A percentile compares a stretch with the other conserved stretches of the same genome.
Evolutionary conservation across 495 filamentous ascomycete species (phyloP).

Genomic region (Bacidia rubella): DNA sequence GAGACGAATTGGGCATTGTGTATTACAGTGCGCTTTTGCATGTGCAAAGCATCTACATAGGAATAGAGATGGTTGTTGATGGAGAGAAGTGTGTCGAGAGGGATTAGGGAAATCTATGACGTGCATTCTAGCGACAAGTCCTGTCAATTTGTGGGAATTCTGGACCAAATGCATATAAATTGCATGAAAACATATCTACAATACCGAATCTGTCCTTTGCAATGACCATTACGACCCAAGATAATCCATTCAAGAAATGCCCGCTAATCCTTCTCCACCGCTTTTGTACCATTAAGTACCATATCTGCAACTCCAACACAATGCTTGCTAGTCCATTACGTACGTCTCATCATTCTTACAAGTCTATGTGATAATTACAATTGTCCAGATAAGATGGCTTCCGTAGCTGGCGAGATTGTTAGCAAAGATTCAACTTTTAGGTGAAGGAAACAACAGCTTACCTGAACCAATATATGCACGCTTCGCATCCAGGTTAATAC

Average conservation of each 20-base stretch:
- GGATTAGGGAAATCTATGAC: too few relatives aligned
- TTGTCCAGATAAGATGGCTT: slow-evolving; percentile 59
- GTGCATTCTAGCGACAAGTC: too few relatives aligned
- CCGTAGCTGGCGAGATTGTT: slow-evolving; percentile 45
- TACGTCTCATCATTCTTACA: neutral
- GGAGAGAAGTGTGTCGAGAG: too few relatives aligned
- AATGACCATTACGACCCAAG: neutral
- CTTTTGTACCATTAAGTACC: neutral
- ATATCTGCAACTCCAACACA: neutral
- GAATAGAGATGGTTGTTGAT: too few relatives aligned
- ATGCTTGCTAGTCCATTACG: neutral
- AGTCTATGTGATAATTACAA: slow-evolving; percentile 28
- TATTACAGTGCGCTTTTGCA: too few relatives aligned
- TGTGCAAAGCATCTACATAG: too few relatives aligned
- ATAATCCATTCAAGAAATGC: neutral
- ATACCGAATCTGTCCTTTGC: neutral
- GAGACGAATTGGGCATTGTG: too few relatives aligned
- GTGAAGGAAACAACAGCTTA: slow-evolving; percentile 33
- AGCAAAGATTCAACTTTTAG: slow-evolving; percentile 16
- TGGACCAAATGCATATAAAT: neutral
- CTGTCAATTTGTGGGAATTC: too few relatives aligned
- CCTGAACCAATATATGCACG: slow-evolving; percentile 88
- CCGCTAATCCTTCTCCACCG: neutral
- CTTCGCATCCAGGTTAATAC: slow-evolving; percentile 62
- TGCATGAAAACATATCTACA: neutral